phyloP scores from a whole-genome alignment of 768 basidiomycete species.

The Cubamyces sp. region DNA sequence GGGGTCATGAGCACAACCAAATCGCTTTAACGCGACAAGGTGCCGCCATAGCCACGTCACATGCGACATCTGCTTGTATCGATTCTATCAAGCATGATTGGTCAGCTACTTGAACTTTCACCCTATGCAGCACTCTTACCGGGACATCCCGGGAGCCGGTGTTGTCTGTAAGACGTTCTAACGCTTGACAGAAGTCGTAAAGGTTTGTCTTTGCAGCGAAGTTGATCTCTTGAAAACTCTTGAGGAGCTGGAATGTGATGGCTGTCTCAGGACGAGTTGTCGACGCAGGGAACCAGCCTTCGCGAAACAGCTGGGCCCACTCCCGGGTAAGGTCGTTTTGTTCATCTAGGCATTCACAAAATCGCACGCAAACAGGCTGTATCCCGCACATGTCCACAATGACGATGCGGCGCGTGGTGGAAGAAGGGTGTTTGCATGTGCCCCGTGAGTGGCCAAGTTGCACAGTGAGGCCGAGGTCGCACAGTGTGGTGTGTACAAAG shows the following conservation, averaged over 20 bases:
- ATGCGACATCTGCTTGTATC: no score
- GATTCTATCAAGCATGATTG: no score
- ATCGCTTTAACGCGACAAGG: no score
- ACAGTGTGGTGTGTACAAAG: no score
- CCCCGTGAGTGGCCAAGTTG: neutral
- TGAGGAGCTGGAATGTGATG: slow-evolving; percentile 36
- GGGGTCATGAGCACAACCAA: no score
- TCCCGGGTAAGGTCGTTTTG: neutral
- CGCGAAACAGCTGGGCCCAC: slow-evolving; percentile 36
- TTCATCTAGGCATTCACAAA: neutral
- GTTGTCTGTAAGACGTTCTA: slow-evolving; percentile 37
- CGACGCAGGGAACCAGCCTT: slow-evolving; percentile 38
- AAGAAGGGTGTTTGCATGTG: neutral
- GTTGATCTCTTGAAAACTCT: slow-evolving; percentile 38
- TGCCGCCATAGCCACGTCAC: no score
- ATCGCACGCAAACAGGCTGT: neutral
- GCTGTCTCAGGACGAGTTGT: slow-evolving; percentile 32
- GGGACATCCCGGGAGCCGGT: slow-evolving; percentile 19
- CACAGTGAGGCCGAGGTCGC: neutral
- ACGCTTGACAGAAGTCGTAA: slow-evolving; percentile 37
- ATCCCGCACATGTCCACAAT: neutral
- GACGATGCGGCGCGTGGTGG: neutral
- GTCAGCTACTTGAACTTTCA: no score
- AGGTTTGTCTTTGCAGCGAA: slow-evolving; percentile 39
- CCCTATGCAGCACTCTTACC: no score